Percentiles rank a stretch among this genome's conserved stretches.
Conservation (phyloP, 2,329 filamentous ascomycete genomes). For the Pseudocercospora pini-densiflorae region DNA sequence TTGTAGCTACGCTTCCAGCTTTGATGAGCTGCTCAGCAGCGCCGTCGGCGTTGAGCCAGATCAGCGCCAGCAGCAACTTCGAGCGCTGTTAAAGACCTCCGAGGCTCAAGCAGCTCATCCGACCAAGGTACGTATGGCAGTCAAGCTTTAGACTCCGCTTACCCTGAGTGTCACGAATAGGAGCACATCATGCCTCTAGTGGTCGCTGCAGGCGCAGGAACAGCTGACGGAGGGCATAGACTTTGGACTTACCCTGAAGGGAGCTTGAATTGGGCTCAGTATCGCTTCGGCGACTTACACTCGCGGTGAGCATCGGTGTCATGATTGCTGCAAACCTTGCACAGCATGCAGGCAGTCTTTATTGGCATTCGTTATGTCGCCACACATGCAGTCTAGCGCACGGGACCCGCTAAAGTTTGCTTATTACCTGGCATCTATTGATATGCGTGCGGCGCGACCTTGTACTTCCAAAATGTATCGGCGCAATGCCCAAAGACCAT, state of each 20-base stretch:
- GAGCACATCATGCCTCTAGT: neutral
- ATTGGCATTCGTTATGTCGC: neutral
- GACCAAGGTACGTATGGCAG: no score
- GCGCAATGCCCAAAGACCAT: constrained; percentile 33
- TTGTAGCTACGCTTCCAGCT: no score
- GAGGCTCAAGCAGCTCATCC: no score
- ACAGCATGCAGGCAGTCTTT: neutral
- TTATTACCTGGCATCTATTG: neutral
- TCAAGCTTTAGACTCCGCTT: no score
- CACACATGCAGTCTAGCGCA: neutral
- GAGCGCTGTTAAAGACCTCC: no score
- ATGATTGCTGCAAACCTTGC: neutral
- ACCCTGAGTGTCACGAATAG: neutral
- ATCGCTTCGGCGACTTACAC: neutral
- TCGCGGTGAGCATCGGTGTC: neutral
- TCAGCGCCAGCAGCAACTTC: no score
- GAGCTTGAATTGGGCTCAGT: neutral
- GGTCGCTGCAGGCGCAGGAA: neutral
- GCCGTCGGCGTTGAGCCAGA: no score
- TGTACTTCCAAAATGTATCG: constrained; percentile 29
- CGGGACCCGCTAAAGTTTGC: neutral
- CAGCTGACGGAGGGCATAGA: neutral
- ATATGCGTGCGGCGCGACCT: constrained; percentile 28
- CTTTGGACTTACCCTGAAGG: no score
- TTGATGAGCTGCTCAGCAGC: no score